Conservation (phyloP, 2,329 filamentous ascomycete species). For the Venturia aucupariae region DNA sequence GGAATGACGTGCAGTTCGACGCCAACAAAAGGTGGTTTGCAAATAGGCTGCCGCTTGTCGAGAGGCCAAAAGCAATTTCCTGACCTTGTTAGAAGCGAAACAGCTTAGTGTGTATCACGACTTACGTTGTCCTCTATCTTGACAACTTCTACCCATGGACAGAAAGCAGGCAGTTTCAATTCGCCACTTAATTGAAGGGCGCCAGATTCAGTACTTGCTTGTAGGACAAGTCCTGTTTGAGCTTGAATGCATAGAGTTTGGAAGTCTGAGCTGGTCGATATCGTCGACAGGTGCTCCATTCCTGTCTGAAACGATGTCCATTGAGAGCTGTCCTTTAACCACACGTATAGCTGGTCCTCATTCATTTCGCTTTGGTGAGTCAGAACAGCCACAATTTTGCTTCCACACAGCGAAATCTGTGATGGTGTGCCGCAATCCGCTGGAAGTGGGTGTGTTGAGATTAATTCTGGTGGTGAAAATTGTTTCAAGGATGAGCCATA, state of each 20-base stretch:
- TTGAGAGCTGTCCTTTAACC: neutral
- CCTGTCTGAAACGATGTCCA: neutral
- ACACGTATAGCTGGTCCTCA: neutral
- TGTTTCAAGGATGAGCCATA: constrained; percentile 40
- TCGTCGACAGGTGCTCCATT: neutral
- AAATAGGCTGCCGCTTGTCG: constrained; percentile 67
- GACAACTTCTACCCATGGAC: constrained; percentile 25
- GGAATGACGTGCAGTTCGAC: constrained; percentile 87
- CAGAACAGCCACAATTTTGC: neutral
- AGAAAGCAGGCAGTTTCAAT: constrained; percentile 20
- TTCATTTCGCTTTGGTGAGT: neutral
- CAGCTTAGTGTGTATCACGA: neutral
- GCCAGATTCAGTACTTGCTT: neutral
- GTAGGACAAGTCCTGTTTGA: neutral
- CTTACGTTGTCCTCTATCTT: constrained; percentile 33
- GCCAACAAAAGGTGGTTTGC: constrained; percentile 64
- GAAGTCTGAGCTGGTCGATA: neutral
- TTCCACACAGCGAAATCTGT: constrained; percentile 1
- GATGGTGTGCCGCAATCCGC: neutral
- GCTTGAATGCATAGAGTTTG: neutral
- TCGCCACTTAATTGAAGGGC: neutral
- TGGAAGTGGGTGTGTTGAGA: constrained; percentile 20
- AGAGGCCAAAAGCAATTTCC: constrained; percentile 53
- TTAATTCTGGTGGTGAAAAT: constrained; percentile 35
- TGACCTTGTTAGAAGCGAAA: constrained; percentile 19